Conservation (phyloP, 179 eudicot species). For the Silene vulgaris region DNA sequence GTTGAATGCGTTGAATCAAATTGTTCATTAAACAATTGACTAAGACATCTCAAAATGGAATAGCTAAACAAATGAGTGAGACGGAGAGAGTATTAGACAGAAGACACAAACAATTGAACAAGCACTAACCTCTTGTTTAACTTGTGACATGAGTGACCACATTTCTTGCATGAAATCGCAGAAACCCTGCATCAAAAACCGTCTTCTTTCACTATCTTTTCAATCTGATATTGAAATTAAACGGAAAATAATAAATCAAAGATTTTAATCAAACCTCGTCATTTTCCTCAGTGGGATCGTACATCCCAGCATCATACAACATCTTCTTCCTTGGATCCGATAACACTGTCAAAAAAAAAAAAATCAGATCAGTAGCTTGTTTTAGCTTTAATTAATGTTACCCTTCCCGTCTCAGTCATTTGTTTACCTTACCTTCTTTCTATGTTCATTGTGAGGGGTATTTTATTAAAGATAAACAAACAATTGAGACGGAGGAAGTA, state of each 20-base stretch:
- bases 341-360: constrained; percentile 38
- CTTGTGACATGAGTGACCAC: constrained; percentile 53
- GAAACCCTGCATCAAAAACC: constrained; percentile 44
- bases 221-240: background rate
- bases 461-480: too few species aligned
- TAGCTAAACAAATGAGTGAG: too few species aligned
- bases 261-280: constrained; percentile 43
- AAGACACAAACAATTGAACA: background rate
- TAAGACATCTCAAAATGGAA: too few species aligned
- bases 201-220: background rate
- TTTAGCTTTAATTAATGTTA: background rate
- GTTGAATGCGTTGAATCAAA: too few species aligned
- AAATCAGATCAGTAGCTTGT: background rate
- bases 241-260: background rate
- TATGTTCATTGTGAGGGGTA: too few species aligned
- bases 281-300: constrained; percentile 53
- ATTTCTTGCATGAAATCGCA: constrained; percentile 73
- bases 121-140: constrained; percentile 50
- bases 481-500: too few species aligned
- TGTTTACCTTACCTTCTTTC: too few species aligned
- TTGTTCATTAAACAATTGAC: too few species aligned
- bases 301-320: constrained; percentile 65
- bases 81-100: too few species aligned
- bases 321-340: constrained; percentile 61
- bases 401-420: too few species aligned